Percentiles rank a stretch among this genome's conserved stretches.
Conservation (phyloP, 805 yeast genomes). For the Barnettozyma populi region DNA sequence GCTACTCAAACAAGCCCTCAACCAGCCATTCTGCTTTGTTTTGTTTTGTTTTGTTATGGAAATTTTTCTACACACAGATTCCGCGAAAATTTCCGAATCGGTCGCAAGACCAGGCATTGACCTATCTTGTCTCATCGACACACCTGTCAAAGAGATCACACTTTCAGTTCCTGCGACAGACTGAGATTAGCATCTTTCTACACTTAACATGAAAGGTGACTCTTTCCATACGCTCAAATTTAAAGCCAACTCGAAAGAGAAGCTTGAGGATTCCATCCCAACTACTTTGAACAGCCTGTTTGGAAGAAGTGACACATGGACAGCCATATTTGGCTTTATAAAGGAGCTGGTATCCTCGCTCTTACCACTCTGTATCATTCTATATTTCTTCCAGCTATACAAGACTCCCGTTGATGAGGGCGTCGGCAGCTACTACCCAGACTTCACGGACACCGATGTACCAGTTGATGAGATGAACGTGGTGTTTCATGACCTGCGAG, state of each 20-base stretch:
- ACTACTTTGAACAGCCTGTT: neutral
- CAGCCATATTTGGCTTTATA: too few species aligned
- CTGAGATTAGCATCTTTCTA: too few species aligned
- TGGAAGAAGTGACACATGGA: neutral
- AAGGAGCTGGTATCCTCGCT: neutral
- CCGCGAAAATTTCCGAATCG: conserved; percentile 2
- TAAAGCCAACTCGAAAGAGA: neutral
- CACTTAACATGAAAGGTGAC: too few species aligned
- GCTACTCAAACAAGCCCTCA: neutral
- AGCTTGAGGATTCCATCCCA: neutral
- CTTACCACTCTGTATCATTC: conserved; percentile 1
- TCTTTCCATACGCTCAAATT: neutral
- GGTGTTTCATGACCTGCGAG: conserved; percentile 66
- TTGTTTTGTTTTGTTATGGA: neutral
- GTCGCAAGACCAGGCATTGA: neutral
- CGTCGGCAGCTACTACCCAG: conserved; percentile 27
- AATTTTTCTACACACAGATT: neutral
- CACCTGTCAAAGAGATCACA: neutral
- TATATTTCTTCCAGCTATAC: neutral
- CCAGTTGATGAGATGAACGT: conserved; percentile 35
- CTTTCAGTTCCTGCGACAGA: too few species aligned
- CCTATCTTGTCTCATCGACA: neutral
- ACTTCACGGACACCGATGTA: conserved; percentile 29
- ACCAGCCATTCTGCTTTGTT: neutral
- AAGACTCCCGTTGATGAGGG: neutral